Evolutionary conservation across 2,329 filamentous ascomycete species (phyloP), one percentile per base, ranked within the genome.

Genomic region (Ilyonectria destructans): DNA sequence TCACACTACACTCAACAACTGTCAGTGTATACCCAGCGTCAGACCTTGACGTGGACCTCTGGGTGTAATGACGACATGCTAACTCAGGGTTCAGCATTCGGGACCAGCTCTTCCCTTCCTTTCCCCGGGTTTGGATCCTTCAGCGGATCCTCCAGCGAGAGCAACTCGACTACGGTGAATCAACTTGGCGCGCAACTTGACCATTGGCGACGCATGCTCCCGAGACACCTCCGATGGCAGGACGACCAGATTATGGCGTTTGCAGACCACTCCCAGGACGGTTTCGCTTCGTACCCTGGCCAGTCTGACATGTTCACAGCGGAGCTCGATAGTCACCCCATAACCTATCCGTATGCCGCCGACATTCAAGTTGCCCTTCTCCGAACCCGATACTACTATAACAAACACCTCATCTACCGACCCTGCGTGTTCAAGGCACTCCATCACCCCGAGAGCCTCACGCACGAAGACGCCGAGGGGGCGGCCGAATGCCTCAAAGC

Each of bases 371-470:
- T 86, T 8, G 88, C 88, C 2, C 78, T 89, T 12, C 81, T 91
- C 9, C 85, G 88, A 52, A 89, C 87, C 6, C 83, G 87, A 55
- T 90, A 89, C 76, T 89, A 88, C 76, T 88, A 89, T 71, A 84
- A 85, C 23, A 88, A 88, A 63, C 88, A 87, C 73, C 82, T 90
- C 65, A 83, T 90, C 65, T 84, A 89, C 75, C 83, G 87, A 12
- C 88, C 89, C 1, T 90, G 87, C 63, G 74, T 90, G 6, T 90
- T 87, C 80, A 90, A 90, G 73, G 88, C 86, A 1, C 80, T 90
- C 3, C 88, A 91, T 74, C 84, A 86, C 70, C 86, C 88, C 0
- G 85, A 89, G 49, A 78, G 82, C 33, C 81, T 90, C 78, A 86
- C 84, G 0, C 77, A 81, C 8, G 86, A 89, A 43, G 89, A 91